Percentiles rank a stretch among this genome's conserved stretches.
Conservation (phyloP, 2,329 filamentous ascomycete species). For the Arthrocladium fulminans region DNA sequence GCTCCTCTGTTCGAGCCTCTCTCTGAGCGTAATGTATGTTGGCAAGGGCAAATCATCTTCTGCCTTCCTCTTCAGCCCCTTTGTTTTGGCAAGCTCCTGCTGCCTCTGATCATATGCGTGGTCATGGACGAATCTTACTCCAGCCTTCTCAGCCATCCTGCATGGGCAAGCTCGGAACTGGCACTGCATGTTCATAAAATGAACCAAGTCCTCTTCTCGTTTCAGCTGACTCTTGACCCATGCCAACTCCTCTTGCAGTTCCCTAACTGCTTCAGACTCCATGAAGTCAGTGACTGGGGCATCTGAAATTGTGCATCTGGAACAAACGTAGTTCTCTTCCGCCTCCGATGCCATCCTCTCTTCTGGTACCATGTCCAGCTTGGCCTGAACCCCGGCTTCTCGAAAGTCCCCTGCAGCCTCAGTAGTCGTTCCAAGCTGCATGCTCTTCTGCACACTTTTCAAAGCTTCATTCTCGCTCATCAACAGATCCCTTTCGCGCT, state of each 20-base stretch:
- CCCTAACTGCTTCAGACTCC: conserved; percentile 33
- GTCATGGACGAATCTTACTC: conserved; percentile 34
- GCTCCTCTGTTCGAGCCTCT: background rate
- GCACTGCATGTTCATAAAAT: conserved; percentile 43
- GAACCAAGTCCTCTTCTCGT: conserved; percentile 46
- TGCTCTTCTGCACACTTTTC: conserved; percentile 1
- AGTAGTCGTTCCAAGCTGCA: background rate
- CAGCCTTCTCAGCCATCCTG: conserved; percentile 36
- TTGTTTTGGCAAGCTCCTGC: conserved; percentile 16
- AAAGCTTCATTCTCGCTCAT: conserved; percentile 9
- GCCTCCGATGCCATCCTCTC: conserved; percentile 1
- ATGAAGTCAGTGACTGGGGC: background rate
- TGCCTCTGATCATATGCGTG: conserved; percentile 25
- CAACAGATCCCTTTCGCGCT: conserved; percentile 29
- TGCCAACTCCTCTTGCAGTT: conserved; percentile 41
- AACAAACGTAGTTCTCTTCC: background rate
- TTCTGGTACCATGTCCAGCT: background rate
- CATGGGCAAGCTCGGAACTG: conserved; percentile 42
- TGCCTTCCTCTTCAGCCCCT: conserved; percentile 12
- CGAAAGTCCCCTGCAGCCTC: background rate
- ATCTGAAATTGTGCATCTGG: background rate
- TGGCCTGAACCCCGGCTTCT: conserved; percentile 3
- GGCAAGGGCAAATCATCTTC: conserved; percentile 8
- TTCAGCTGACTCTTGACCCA: conserved; percentile 33
- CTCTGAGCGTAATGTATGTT: conserved; percentile 6